A percentile compares a stretch with the other conserved stretches of the same genome.
These are phyloP conservation scores for Cordyceps tenuipes DNA, from an alignment of 2,329 filamentous ascomycete species.

Conservation along the genomic window DNA sequence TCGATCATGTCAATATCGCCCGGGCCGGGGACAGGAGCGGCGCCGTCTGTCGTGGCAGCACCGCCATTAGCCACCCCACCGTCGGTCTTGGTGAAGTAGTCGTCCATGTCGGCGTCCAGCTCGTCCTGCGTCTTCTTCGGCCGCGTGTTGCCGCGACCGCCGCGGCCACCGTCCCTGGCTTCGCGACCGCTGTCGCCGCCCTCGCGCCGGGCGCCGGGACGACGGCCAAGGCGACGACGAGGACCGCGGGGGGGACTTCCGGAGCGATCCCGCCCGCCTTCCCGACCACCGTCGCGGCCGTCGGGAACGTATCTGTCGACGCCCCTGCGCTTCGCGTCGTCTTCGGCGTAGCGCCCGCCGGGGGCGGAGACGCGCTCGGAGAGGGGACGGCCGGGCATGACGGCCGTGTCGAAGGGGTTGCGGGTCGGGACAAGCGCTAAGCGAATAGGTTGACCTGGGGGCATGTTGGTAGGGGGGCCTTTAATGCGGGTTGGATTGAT, in stretches of 20 bases:
- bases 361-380: slow-evolving; percentile 53
- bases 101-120: slow-evolving; percentile 92
- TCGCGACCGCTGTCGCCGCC: slow-evolving; percentile 10
- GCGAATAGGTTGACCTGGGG: slow-evolving; percentile 66
- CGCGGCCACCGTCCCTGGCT: slow-evolving; percentile 23
- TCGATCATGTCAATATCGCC: slow-evolving; percentile 68
- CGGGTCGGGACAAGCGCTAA: slow-evolving; percentile 55
- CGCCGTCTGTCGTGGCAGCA: slow-evolving; percentile 18
- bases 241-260: slow-evolving; percentile 49
- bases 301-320: slow-evolving; percentile 77
- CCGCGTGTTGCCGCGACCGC: slow-evolving; percentile 41
- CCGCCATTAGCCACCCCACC: slow-evolving; percentile 24
- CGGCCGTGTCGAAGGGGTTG: slow-evolving; percentile 49
- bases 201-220: slow-evolving; percentile 42
- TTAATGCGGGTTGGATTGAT: not conserved
- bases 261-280: slow-evolving; percentile 36
- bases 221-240: slow-evolving; percentile 37
- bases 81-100: slow-evolving; percentile 62
- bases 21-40: slow-evolving; percentile 18
- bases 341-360: slow-evolving; percentile 41
- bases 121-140: slow-evolving; percentile 84
- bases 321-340: slow-evolving; percentile 53
- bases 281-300: slow-evolving; percentile 28
- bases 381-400: slow-evolving; percentile 48
- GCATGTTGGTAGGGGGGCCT: not conserved